Evolutionary conservation across 208 protist species (phyloP), one percentile per base, ranked within the genome.

Genomic region (Zelonia costaricensis): DNA sequence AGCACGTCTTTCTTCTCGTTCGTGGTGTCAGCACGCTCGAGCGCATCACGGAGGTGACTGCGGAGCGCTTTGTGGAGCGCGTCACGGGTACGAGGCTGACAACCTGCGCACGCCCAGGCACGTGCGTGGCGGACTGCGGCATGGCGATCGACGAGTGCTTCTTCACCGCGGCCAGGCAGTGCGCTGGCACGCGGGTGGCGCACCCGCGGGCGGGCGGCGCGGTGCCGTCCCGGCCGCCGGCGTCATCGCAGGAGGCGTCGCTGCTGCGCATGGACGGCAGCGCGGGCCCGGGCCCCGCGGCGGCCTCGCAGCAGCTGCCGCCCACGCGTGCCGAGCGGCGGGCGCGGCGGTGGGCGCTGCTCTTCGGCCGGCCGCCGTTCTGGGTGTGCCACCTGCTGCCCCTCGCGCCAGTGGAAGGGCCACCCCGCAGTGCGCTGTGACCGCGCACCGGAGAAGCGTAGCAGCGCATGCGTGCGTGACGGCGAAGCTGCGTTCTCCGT

Each of bases 1-100:
- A 72, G 7, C 85, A 92, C 60, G 54, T 76, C 3, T 73, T 69
- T 23, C 67, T 81, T 47, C 52, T 86, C 0, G 69, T 65, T 53
- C 49, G 53, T 4, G 81, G 85, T 0, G 51, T 77, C n/a, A 81
- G 78, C 16, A 92, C 85, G 30, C 73, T 88, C 27, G 77, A 76
- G 13, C 68, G 60, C 20, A 76, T 76, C 42, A 22, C 39, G 0
- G 49, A 74, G 9, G 39, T 49, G 0, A 43, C 61, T 5, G 47
- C 66, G 0, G 67, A 79, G 68, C 42, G 39, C 20, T 70, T 83
- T 15, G 42, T 83, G 18, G 38, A n/a, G 13, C 27, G 28, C 27
- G 18, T 73, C n/a, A 33, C 59, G 20, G 47, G 23, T 0, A 9
- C 27, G 20, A 40, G 20, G 1, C 20, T 0, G 1, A 2, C 18